Evolutionary conservation across 2,329 filamentous ascomycete species (phyloP).

Genomic region (Phialocephala sp.): DNA sequence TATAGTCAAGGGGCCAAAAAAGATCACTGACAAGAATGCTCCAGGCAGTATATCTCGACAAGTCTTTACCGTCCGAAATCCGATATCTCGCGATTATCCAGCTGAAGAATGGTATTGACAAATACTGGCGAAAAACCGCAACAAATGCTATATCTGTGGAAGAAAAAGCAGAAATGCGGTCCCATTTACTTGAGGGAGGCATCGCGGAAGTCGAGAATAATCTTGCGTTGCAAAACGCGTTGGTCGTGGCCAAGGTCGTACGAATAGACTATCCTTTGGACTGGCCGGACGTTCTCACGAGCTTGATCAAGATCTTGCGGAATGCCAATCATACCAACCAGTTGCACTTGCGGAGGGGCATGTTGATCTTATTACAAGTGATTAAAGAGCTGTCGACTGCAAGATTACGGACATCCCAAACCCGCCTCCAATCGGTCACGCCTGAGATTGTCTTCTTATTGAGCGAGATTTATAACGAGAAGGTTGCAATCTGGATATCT

Average conservation of each 20-base stretch:
- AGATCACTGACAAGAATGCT: conserved; percentile 12
- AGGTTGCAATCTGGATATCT: conserved; percentile 71
- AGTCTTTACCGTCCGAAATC: conserved; percentile 74
- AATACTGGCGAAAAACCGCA: conserved; percentile 78
- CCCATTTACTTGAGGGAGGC: conserved; percentile 75
- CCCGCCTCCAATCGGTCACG: conserved; percentile 76
- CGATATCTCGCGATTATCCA: conserved; percentile 92
- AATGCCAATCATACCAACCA: conserved; percentile 62
- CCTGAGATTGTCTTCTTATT: conserved; percentile 86
- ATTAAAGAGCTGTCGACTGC: conserved; percentile 90
- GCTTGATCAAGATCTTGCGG: conserved; percentile 69
- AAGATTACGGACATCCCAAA: conserved; percentile 74
- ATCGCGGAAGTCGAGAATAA: conserved; percentile 76
- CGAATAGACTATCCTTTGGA: conserved; percentile 88
- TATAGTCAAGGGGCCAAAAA: no score
- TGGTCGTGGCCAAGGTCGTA: conserved; percentile 86
- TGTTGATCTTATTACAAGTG: conserved; percentile 81
- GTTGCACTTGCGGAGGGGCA: conserved; percentile 70
- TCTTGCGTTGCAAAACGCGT: conserved; percentile 84
- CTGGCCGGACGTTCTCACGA: conserved; percentile 71
- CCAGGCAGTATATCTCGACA: conserved; percentile 84
- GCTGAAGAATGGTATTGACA: conserved; percentile 95
- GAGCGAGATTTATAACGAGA: conserved; percentile 76
- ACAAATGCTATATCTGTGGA: conserved; percentile 71
- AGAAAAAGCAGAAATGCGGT: conserved; percentile 79